Evolutionary conservation across 106 monocot species (phyloP).

Genomic region (Platanthera zijinensis): DNA sequence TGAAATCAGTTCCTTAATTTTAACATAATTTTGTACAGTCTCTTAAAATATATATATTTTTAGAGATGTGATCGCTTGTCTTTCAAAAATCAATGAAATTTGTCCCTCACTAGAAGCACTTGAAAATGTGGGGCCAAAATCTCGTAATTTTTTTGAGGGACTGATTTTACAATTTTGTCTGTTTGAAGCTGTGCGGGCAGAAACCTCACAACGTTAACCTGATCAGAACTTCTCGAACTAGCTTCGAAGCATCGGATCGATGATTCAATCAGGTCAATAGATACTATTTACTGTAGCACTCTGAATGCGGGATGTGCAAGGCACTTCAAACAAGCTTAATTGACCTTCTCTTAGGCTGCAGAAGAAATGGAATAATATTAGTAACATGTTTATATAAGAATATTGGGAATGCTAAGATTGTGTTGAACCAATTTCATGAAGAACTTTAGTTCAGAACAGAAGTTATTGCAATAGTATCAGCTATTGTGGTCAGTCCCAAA

Average conservation of each 20-base stretch:
- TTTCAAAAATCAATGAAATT: too few relatives aligned
- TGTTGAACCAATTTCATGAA: not conserved
- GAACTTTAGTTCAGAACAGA: not conserved
- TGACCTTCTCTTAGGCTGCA: conserved; percentile 38
- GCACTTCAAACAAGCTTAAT: conserved; percentile 23
- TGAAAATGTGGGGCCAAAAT: not conserved
- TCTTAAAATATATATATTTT: too few relatives aligned
- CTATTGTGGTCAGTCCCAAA: not conserved
- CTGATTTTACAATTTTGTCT: too few relatives aligned
- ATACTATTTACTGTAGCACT: not conserved
- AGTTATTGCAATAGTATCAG: not conserved
- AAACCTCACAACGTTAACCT: not conserved
- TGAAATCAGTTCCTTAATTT: too few relatives aligned
- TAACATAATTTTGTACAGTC: too few relatives aligned
- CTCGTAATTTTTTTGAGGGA: not conserved
- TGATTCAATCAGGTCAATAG: not conserved
- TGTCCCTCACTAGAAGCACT: too few relatives aligned
- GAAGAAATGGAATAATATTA: conserved; percentile 2
- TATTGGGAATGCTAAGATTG: not conserved
- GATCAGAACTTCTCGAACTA: not conserved
- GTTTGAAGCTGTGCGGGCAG: too few relatives aligned
- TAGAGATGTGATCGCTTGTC: too few relatives aligned
- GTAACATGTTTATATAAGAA: not conserved
- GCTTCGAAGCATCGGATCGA: not conserved
- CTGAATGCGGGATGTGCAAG: too few relatives aligned